These are phyloP conservation scores for Tritrichomonas musculus DNA, from an alignment of 208 protist genomes.

Conservation along the genomic window DNA sequence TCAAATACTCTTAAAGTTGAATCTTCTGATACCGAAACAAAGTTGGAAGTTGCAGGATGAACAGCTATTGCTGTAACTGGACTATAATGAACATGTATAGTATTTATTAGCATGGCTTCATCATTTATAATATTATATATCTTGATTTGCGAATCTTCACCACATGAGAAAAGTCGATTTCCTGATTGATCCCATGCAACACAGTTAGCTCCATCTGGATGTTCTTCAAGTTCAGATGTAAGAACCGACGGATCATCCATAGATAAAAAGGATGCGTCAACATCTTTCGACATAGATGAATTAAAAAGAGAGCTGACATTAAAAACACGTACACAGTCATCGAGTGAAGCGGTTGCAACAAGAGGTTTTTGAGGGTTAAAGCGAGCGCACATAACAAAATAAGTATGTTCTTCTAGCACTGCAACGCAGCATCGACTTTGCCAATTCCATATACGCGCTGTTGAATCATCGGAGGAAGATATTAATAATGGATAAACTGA, in stretches of 20 bases:
- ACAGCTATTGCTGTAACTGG: constrained; percentile 91
- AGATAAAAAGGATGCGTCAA: background rate
- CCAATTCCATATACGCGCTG: constrained; percentile 79
- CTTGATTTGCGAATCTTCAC: constrained; percentile 89
- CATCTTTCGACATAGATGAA: background rate
- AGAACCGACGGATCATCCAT: background rate
- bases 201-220: constrained; percentile 97
- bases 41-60: constrained; percentile 71
- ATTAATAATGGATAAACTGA: constrained; percentile 89
- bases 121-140: constrained; percentile 79
- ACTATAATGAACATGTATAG: constrained; percentile 84
- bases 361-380: constrained; percentile 63
- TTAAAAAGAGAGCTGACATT: constrained; percentile 67
- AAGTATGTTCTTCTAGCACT: constrained; percentile 84
- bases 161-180: constrained; percentile 80
- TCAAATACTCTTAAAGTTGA: constrained; percentile 58
- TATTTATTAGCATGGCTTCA: constrained; percentile 71
- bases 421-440: constrained; percentile 73
- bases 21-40: constrained; percentile 87
- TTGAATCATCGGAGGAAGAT: constrained; percentile 92
- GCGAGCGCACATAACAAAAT: constrained; percentile 97
- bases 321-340: constrained; percentile 97
- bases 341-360: constrained; percentile 90
- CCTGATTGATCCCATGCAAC: constrained; percentile 87
- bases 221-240: constrained; percentile 86